Evolutionary conservation across 164 flowering plant species (phyloP).

Genomic region (Pachysandra terminalis): DNA sequence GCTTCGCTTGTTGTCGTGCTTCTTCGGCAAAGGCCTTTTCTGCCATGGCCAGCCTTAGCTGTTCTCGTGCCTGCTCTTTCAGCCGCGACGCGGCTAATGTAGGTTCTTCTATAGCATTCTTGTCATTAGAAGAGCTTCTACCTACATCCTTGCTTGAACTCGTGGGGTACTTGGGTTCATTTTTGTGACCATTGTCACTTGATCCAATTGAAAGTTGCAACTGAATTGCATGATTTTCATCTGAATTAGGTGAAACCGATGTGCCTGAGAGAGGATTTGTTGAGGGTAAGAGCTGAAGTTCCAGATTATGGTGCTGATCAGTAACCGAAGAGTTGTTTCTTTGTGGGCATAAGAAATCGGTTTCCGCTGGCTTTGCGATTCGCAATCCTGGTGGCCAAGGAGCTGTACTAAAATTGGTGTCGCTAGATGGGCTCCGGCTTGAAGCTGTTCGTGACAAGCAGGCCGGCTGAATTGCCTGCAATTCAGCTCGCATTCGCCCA

Average conservation of each 20-base stretch:
- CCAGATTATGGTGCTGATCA: constrained; percentile 43
- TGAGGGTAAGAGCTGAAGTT: constrained; percentile 65
- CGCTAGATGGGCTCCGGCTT: constrained; percentile 80
- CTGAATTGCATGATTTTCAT: constrained; percentile 50
- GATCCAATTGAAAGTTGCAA: constrained; percentile 82
- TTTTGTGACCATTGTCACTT: constrained; percentile 23
- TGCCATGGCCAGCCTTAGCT: constrained; percentile 53
- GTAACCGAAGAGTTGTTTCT: not conserved
- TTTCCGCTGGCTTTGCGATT: constrained; percentile 24
- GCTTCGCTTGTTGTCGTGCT: constrained; percentile 59
- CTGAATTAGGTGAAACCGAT: constrained; percentile 23
- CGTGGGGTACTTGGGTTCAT: constrained; percentile 11
- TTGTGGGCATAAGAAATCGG: constrained; percentile 24
- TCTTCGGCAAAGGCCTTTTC: constrained; percentile 79
- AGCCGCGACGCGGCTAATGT: constrained; percentile 14
- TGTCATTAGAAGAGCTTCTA: constrained; percentile 11
- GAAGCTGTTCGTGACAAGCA: constrained; percentile 72
- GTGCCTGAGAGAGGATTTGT: constrained; percentile 18
- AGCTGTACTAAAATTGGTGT: constrained; percentile 55
- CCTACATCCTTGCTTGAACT: constrained; percentile 7
- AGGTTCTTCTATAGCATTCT: constrained; percentile 15
- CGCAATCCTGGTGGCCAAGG: constrained; percentile 38
- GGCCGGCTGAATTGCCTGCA: constrained; percentile 39
- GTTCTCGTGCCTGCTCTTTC: constrained; percentile 53
- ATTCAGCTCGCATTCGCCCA: constrained; percentile 44